phyloP scores from a whole-genome alignment of 2,329 filamentous ascomycete genomes.

The Calycina herbarum region DNA sequence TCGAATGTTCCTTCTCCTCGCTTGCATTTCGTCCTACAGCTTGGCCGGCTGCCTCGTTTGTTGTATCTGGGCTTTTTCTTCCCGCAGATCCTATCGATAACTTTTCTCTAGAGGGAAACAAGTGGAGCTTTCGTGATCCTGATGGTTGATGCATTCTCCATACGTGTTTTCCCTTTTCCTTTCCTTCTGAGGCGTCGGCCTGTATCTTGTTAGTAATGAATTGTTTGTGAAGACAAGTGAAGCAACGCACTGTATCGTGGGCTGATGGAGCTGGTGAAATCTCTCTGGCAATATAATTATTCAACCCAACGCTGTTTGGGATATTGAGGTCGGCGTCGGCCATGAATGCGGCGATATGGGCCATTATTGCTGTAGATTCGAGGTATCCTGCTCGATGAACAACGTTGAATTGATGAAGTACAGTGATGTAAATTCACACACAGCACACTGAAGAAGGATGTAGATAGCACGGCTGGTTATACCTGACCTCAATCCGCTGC shows the following conservation, averaged over 20 bases:
- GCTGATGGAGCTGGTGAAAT: slow-evolving; percentile 45
- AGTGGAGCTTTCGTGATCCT: slow-evolving; percentile 55
- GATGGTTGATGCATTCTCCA: slow-evolving; percentile 62
- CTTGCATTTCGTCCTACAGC: slow-evolving; percentile 34
- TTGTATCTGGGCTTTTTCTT: slow-evolving; percentile 48
- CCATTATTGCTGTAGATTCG: slow-evolving; percentile 48
- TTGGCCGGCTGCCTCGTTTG: slow-evolving; percentile 40
- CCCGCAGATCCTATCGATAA: slow-evolving; percentile 37
- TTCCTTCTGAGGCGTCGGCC: slow-evolving; percentile 24
- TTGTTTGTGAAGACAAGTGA: background rate
- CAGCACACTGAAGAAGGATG: slow-evolving; percentile 15
- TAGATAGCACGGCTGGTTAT: slow-evolving; percentile 22
- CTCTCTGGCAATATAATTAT: slow-evolving; percentile 53
- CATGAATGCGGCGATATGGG: slow-evolving; percentile 63
- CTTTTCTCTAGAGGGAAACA: slow-evolving; percentile 55
- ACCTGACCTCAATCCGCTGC: slow-evolving; percentile 27
- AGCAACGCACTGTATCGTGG: slow-evolving; percentile 33
- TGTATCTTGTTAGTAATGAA: slow-evolving; percentile 16
- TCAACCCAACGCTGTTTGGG: slow-evolving; percentile 37
- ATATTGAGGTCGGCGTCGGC: slow-evolving; percentile 38
- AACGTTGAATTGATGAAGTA: slow-evolving; percentile 18
- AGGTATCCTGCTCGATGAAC: slow-evolving; percentile 26
- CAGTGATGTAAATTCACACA: slow-evolving; percentile 10
- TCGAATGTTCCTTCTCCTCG: slow-evolving; percentile 41
- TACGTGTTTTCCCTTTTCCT: slow-evolving; percentile 44